Conservation (phyloP, 805 yeast genomes). For the Kazachstania viticola region DNA sequence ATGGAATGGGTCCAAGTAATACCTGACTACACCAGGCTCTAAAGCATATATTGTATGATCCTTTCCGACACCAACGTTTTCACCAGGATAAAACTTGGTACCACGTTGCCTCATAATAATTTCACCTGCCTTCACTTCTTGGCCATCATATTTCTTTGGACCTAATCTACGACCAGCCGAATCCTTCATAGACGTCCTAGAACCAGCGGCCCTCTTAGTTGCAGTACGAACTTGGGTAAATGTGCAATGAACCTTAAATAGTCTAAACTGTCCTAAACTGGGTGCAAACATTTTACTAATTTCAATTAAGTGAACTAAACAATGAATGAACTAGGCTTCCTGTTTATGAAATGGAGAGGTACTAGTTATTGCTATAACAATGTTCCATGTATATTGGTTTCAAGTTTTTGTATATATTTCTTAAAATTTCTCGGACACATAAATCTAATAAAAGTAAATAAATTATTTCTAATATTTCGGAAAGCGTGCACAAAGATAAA, state of each 20-base stretch:
- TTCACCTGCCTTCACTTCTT: constrained; percentile 64
- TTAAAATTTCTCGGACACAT: too few species aligned
- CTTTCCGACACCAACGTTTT: constrained; percentile 77
- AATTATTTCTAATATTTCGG: too few species aligned
- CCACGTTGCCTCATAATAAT: constrained; percentile 92
- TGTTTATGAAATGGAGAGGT: too few species aligned
- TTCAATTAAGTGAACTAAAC: too few species aligned
- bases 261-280: too few species aligned
- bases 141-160: constrained; percentile 75
- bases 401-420: too few species aligned
- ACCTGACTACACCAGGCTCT: constrained; percentile 90
- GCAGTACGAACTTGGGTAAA: constrained; percentile 61
- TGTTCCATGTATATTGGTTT: too few species aligned
- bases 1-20: constrained; percentile 90
- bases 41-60: constrained; percentile 87
- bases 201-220: constrained; percentile 88
- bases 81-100: constrained; percentile 89
- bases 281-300: not conserved
- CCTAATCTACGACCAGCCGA: constrained; percentile 94
- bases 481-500: too few species aligned
- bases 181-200: constrained; percentile 87
- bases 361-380: too few species aligned
- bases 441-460: too few species aligned
- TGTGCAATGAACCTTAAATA: constrained; percentile 4
- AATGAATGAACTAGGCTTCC: too few species aligned